Conservation (phyloP, 441 rosid genomes). For the Pelargonium cotyledonis region DNA sequence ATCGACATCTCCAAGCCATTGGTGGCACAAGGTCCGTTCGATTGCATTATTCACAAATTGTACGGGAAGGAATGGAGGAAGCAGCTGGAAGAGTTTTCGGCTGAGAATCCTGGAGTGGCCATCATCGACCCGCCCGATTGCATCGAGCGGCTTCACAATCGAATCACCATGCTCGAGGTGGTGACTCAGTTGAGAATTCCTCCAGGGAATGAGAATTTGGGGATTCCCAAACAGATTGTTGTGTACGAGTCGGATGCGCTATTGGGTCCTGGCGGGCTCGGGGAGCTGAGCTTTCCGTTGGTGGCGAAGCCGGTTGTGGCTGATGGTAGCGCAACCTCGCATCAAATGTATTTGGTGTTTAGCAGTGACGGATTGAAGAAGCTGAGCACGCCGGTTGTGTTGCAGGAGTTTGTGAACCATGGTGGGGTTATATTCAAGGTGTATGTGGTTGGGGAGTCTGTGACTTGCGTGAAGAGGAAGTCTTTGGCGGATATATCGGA, state of each 20-base stretch:
- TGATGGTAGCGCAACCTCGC: constrained; percentile 60
- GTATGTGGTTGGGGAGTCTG: constrained; percentile 52
- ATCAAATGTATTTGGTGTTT: constrained; percentile 51
- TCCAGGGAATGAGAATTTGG: constrained; percentile 28
- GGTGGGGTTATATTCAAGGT: constrained; percentile 76
- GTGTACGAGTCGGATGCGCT: constrained; percentile 37
- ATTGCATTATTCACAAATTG: constrained; percentile 65
- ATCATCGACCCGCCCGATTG: constrained; percentile 46
- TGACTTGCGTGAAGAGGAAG: constrained; percentile 54
- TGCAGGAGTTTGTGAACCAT: constrained; percentile 79
- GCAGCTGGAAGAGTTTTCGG: constrained; percentile 31
- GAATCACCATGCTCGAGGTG: constrained; percentile 65
- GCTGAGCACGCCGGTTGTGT: constrained; percentile 44
- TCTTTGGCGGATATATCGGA: constrained; percentile 62
- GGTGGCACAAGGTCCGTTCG: constrained; percentile 57
- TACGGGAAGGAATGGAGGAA: constrained; percentile 47
- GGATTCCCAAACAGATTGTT: constrained; percentile 49
- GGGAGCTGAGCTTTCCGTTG: constrained; percentile 46
- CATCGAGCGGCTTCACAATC: constrained; percentile 44
- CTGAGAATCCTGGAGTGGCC: constrained; percentile 37
- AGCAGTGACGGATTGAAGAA: constrained; percentile 49
- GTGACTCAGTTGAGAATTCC: constrained; percentile 36
- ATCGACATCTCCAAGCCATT: constrained; percentile 47
- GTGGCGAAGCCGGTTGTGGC: constrained; percentile 66
- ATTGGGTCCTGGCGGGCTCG: constrained; percentile 26